These are phyloP conservation scores for Trichomonas vaginalis DNA, from an alignment of 208 protist species.

Conservation along the genomic window DNA sequence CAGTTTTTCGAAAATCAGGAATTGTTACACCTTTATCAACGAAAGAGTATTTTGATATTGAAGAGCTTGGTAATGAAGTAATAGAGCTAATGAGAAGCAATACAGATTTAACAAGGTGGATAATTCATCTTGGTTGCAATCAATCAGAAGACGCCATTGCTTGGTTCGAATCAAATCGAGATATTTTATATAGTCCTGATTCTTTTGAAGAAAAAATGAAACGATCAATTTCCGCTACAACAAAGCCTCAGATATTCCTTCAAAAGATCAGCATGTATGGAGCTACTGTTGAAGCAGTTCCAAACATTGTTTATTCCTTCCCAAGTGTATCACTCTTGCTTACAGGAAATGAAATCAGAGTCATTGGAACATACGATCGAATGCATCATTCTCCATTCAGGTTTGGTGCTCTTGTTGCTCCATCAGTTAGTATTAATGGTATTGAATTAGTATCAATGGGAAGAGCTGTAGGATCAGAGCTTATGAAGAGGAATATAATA, in stretches of 20 bases:
- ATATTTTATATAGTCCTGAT: background rate
- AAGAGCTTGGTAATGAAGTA: background rate
- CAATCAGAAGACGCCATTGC: background rate
- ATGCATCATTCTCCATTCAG: background rate
- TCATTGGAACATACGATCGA: conserved; percentile 13
- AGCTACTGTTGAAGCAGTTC: background rate
- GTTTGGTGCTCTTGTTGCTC: background rate
- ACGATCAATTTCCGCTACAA: background rate
- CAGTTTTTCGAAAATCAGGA: background rate
- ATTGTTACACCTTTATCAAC: background rate
- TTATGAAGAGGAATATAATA: background rate
- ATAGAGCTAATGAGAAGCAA: background rate
- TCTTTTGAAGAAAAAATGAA: background rate
- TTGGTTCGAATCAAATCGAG: background rate
- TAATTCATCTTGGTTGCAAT: background rate
- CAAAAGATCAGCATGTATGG: background rate
- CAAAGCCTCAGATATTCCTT: background rate
- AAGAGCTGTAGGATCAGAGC: background rate
- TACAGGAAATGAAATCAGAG: background rate
- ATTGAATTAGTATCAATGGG: background rate
- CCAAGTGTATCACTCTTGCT: background rate
- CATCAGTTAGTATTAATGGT: background rate
- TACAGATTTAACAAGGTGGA: background rate
- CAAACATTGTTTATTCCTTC: background rate
- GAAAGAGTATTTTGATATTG: background rate